phyloP scores from a whole-genome alignment of 176 grass and related monocot genomes.

The Poa annua region DNA sequence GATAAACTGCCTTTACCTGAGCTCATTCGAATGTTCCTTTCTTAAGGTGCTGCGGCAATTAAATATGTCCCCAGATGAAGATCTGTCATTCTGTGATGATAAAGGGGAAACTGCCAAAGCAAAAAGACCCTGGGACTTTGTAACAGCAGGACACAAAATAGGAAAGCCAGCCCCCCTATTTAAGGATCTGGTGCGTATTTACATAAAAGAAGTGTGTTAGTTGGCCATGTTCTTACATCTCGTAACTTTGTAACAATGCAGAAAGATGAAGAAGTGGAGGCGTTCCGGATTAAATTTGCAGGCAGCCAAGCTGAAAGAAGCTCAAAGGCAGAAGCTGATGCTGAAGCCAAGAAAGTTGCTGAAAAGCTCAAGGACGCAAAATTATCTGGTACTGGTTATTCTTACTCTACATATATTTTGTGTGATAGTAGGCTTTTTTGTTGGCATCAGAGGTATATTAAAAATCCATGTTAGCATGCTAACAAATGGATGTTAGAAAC shows the following conservation, averaged over 20 bases:
- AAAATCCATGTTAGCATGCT: constrained; percentile 1
- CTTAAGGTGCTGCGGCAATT: constrained; percentile 72
- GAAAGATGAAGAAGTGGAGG: constrained; percentile 81
- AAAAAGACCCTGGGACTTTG: constrained; percentile 80
- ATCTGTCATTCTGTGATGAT: constrained; percentile 76
- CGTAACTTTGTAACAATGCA: constrained; percentile 49
- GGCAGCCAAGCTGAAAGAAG: constrained; percentile 87
- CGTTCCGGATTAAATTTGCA: constrained; percentile 72
- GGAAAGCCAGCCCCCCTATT: constrained; percentile 83
- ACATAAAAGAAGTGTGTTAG: neutral
- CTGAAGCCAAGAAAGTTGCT: constrained; percentile 65
- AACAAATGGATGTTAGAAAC: neutral
- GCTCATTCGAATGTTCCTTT: constrained; percentile 9
- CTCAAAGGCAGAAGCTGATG: constrained; percentile 70
- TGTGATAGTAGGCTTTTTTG: neutral
- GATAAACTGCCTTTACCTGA: neutral
- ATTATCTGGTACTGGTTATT: constrained; percentile 58
- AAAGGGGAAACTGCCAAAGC: constrained; percentile 70
- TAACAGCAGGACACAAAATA: constrained; percentile 82
- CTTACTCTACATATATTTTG: neutral
- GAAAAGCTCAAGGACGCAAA: constrained; percentile 80
- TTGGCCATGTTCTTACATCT: constrained; percentile 22
- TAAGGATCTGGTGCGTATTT: constrained; percentile 75
- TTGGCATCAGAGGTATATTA: neutral
- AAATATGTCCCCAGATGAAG: constrained; percentile 66